Evolutionary conservation across 1,139 yeast species (phyloP), one percentile per base, ranked within the genome.

Genomic region (Sugiyamaella neomexicana): DNA sequence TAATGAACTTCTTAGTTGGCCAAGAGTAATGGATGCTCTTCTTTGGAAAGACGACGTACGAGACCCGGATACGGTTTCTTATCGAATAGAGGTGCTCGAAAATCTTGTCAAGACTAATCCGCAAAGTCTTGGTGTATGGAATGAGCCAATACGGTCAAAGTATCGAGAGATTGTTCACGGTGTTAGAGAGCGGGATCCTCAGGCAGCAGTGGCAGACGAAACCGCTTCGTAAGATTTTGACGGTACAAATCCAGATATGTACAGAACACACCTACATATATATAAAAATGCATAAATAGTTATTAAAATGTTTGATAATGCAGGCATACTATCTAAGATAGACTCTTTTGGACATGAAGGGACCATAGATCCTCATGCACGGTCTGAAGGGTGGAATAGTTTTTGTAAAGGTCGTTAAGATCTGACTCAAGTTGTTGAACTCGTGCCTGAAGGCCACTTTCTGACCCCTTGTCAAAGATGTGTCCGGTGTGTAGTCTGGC

Each of bases 341-440:
- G 39, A 40, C 40, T 32, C 31, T 56, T 53, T 50, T 55, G 49
- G 44, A 49, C 57, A 46, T 65, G 65, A 13, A 60, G 45, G 25
- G 59, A 54, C 69, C 69, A 66, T 29, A 67, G 58, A 7, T 65
- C 65, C 36, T 64, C 63, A 49, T 66, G 69, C 32, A 59, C 59
- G 9, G 50, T 50, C 44, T 62, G 56, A 7, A 66, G 59, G 27
- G 59, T 52, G 12, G 53, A 52, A 49, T 64, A 66, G 51, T 60
- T 57, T 27, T 43, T 39, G 47, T 62, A 54, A 31, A 66, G 51
- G 42, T 53, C 50, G n/a, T 52, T 51, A 40, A 66, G 57, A 25
- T 66, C 69, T n/a, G 54, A 50, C 29, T 64, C 65, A 12, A 67
- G 58, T 47, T 60, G 54, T 32, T 61, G 58, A 8, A 65, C 60